Evolutionary conservation across 495 filamentous ascomycete genomes (phyloP), one percentile per base, ranked within the genome.

Genomic region (Sporormia fimetaria): DNA sequence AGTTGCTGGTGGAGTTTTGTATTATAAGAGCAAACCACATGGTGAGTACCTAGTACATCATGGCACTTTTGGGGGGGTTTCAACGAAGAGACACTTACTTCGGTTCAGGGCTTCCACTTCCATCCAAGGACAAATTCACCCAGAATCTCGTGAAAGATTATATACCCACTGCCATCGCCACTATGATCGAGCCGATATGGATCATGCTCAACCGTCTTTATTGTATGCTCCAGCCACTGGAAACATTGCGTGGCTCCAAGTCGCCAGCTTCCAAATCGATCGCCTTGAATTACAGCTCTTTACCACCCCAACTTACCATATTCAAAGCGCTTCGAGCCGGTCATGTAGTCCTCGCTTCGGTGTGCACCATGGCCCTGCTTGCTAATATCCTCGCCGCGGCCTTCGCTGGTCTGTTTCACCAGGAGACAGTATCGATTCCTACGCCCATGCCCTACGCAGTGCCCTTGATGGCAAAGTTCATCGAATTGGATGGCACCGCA

Each of bases 171-270:
- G 42, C 50, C 4, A 47, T 69, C 20, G 62, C 65, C 1, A 69
- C 69, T 0, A 32, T 65, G 0, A 47, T 67, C 0, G 70, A 74
- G 33, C 63, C 70, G 0, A 55, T 64, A 4, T 67, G 67, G 59
- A 51, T 67, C 1, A 37, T 71, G 0, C 27, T 74, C 0, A 65
- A 64, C 28, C 59, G 68, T 0, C 34, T 63, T 0, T 28, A 34
- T 17, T 42, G 40, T 17, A 25, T 33, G 40, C 31, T 42, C 5
- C 40, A 67, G 40, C 68, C 69, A 8, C 63, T 69, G 25, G 58
- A 67, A 15, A 57, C 61, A 18, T 47, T 73, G 0, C 33, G 51
- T 10, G 38, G 42, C 22, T 58, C 61, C 6, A 46, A 52, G 6
- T 50, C 61, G 9, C 11, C 17, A 21, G 17, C 60, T 1, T 40